Base-by-base conservation (phyloP, 1,139 yeast species). In the Geotrichum siamense region DNA sequence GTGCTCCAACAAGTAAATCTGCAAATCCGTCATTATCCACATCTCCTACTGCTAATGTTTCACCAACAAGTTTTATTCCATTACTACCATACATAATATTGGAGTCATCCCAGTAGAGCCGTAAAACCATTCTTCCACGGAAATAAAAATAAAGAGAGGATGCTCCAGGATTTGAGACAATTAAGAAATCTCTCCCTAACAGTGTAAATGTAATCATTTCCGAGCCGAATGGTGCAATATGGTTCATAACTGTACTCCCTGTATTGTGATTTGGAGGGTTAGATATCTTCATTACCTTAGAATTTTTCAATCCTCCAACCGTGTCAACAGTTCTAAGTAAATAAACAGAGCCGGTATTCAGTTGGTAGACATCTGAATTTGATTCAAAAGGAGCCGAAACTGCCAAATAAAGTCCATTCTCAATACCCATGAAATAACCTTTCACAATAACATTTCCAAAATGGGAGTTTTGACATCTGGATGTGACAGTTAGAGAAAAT, bases 381-480 rank as follows among this genome's bases (percentile, higher is more conserved):
- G 63, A 66, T 45, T 75, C 79, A 47, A 57, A 64, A 2, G 74
- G 75, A 0, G 80, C 70, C 1, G 76, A 69, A 3, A 76, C 63
- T 0, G 78, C 79, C 6, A 75, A 39, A 17, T 72, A 65, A 0
- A 59, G 54, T 6, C 42, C 46, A 12, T 41, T 48, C 16, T 59
- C 59, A 8, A 53, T 54, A 3, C 64, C 60, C 10, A 66, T 50
- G 48, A 69, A 71, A 5, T 62, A 54, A 0, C 78, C 76, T 5
- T 65, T 44, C 1, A 63, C 59, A 2, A 75, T 41, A 5, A 68
- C 59, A 1, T 65, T 51, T 0, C 80, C 81, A 59, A 76, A 61
- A 30, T 52, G 27, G 12, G 43, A 44, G 19, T 27, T 31, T 2
- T 13, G 19, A 12, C 10, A 26, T 10, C 5, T 20, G 12, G 27